These are phyloP conservation scores for Fusarium globosum DNA, from an alignment of 2,329 filamentous ascomycete species.

Conservation along the genomic window DNA sequence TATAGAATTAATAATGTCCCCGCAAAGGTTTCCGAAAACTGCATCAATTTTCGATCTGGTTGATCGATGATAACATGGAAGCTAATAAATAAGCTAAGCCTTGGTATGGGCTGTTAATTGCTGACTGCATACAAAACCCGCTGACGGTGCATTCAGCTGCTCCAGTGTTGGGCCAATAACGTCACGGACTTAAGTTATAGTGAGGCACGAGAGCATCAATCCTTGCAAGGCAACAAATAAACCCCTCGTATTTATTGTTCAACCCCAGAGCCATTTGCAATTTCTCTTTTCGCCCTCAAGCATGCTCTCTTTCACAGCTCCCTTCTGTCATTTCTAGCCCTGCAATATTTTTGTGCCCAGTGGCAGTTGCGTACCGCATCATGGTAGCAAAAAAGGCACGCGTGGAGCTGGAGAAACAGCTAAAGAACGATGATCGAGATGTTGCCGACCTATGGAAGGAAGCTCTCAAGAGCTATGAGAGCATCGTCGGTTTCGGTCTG, in stretches of 20 bases:
- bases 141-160: background rate
- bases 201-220: background rate
- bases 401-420: constrained; percentile 20
- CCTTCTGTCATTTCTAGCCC: background rate
- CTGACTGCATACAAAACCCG: background rate
- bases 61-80: background rate
- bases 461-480: constrained; percentile 48
- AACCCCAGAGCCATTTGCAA: background rate
- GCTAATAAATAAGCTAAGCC: background rate
- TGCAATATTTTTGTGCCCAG: background rate
- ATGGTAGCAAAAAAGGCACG: background rate
- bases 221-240: background rate
- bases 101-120: background rate
- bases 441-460: constrained; percentile 49
- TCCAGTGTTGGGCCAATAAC: background rate
- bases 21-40: background rate
- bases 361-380: too few species aligned
- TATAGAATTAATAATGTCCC: background rate
- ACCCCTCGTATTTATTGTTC: background rate
- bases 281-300: background rate
- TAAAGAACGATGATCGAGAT: constrained; percentile 45
- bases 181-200: rapidly evolving
- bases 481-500: constrained; percentile 49
- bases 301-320: background rate
- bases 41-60: background rate